A percentile compares a stretch with the other conserved stretches of the same genome.
Conservation (phyloP, 2,329 filamentous ascomycete species). For the Tricladium varicosporioides region DNA sequence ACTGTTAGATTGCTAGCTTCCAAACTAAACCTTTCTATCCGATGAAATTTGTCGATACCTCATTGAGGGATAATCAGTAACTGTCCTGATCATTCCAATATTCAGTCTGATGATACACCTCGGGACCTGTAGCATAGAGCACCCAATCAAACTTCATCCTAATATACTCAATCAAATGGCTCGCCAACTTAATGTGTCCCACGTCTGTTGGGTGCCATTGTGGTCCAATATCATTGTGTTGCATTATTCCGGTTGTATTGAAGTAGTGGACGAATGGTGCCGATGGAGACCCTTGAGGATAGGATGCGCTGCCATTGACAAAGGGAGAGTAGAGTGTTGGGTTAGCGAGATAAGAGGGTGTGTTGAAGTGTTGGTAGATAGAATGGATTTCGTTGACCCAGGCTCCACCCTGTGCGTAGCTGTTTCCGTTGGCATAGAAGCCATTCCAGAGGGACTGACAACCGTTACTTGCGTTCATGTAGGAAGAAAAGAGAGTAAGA, state of each 20-base stretch:
- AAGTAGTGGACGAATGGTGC: slow-evolving; percentile 57
- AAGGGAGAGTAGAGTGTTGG: slow-evolving; percentile 41
- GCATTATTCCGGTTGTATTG: slow-evolving; percentile 58
- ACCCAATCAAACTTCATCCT: slow-evolving; percentile 55
- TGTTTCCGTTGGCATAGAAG: slow-evolving; percentile 51
- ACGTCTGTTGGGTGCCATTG: slow-evolving; percentile 60
- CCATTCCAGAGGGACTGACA: slow-evolving; percentile 50
- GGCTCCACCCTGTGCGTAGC: slow-evolving; percentile 45
- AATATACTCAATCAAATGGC: slow-evolving; percentile 57
- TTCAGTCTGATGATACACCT: slow-evolving; percentile 48
- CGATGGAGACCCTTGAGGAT: slow-evolving; percentile 30
- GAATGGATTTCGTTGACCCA: slow-evolving; percentile 50
- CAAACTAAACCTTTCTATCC: no score
- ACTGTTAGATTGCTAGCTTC: no score
- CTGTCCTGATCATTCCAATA: slow-evolving; percentile 51
- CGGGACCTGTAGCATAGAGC: slow-evolving; percentile 51
- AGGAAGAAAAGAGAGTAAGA: neutral
- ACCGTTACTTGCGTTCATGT: slow-evolving; percentile 4
- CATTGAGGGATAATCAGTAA: neutral
- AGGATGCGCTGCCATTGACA: slow-evolving; percentile 35
- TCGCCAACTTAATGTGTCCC: slow-evolving; percentile 59
- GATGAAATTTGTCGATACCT: no score
- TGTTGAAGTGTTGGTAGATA: slow-evolving; percentile 53
- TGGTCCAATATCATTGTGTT: slow-evolving; percentile 60
- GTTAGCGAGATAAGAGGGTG: slow-evolving; percentile 40